Evolutionary conservation across 768 basidiomycete genomes (phyloP).

Genomic region (Amanita pallidorosea): DNA sequence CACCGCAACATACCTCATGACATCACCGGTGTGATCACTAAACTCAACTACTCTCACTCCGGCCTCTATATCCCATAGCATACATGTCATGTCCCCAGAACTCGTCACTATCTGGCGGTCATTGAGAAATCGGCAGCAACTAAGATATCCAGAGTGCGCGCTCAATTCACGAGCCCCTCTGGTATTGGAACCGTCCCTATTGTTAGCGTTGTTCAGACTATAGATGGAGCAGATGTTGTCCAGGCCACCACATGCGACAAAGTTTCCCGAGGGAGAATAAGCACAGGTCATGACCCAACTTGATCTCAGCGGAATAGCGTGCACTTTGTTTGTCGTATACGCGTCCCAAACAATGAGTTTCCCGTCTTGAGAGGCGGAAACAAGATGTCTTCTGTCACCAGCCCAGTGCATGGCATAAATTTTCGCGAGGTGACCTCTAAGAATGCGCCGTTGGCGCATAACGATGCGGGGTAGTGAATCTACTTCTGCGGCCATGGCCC

Average conservation of each 20-base stretch:
- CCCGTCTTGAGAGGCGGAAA: conserved; percentile 98
- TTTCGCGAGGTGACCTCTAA: conserved; percentile 97
- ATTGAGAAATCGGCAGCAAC: conserved; percentile 97
- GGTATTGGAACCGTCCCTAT: conserved; percentile 60
- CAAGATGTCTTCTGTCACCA: conserved; percentile 91
- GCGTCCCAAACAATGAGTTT: conserved; percentile 99
- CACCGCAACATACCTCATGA: conserved; percentile 78
- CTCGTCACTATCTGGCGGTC: conserved; percentile 97
- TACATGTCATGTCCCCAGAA: conserved; percentile 99
- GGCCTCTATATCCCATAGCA: conserved; percentile 99
- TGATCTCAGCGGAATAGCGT: conserved; percentile 94
- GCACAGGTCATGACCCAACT: conserved; percentile 99
- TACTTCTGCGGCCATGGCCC: conserved; percentile 97
- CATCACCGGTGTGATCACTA: conserved; percentile 98
- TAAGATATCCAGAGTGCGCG: conserved; percentile 96
- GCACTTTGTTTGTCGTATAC: conserved; percentile 99
- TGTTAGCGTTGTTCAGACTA: conserved; percentile 57
- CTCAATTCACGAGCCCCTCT: conserved; percentile 92
- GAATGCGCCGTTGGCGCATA: conserved; percentile 90
- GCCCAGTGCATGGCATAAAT: conserved; percentile 99
- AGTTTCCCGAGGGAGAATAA: conserved; percentile 94
- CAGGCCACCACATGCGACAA: conserved; percentile 96
- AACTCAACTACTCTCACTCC: conserved; percentile 98
- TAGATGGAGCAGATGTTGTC: conserved; percentile 99
- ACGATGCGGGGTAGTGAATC: conserved; percentile 93